These are phyloP conservation scores for Pelargonium australe DNA, from an alignment of 441 rosid species.

Conservation along the genomic window DNA sequence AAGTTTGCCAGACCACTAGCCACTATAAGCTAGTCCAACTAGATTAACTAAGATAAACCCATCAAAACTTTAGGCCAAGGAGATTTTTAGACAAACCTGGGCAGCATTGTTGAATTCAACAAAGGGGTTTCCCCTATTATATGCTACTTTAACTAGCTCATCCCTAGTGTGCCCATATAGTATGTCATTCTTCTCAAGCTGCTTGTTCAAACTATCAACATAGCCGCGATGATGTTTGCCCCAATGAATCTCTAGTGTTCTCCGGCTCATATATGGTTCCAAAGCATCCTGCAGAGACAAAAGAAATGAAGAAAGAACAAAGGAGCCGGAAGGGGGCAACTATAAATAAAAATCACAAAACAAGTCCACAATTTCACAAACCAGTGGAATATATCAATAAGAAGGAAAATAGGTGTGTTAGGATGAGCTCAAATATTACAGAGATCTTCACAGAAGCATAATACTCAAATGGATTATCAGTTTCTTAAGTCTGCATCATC, in stretches of 20 bases:
- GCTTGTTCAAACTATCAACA: constrained; percentile 63
- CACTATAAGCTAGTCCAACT: background rate
- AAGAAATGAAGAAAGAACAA: constrained; percentile 1
- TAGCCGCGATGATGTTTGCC: constrained; percentile 59
- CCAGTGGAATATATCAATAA: background rate
- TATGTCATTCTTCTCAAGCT: constrained; percentile 47
- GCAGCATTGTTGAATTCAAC: constrained; percentile 79
- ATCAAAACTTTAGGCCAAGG: background rate
- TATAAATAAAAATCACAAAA: background rate
- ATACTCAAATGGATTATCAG: no score
- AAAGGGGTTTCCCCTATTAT: constrained; percentile 74
- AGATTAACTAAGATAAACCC: constrained; percentile 2
- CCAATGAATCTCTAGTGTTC: constrained; percentile 70
- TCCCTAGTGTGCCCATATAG: constrained; percentile 75
- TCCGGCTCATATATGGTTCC: constrained; percentile 78
- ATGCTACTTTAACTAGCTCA: constrained; percentile 70
- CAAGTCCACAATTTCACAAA: background rate
- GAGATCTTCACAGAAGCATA: no score
- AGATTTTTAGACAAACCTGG: constrained; percentile 39
- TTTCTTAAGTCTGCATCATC: no score
- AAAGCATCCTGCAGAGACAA: constrained; percentile 57
- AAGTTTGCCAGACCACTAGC: background rate
- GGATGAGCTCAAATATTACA: background rate
- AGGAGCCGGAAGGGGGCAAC: background rate
- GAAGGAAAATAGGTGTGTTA: background rate